Evolutionary conservation across 75 land plant species (phyloP), one percentile per base, ranked within the genome.

Genomic region (Larix kaempferi): DNA sequence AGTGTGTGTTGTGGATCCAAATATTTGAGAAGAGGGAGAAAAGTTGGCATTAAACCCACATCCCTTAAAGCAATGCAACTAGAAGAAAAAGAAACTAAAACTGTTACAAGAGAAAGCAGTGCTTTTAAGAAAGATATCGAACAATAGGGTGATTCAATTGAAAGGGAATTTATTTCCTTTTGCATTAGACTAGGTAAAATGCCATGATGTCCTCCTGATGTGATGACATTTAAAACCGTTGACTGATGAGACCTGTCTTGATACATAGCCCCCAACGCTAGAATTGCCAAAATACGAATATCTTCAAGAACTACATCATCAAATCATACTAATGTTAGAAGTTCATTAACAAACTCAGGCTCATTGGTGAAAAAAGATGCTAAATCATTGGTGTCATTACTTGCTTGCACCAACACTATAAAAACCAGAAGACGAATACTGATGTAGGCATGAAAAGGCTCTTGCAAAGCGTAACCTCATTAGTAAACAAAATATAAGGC

Each of bases 311-410:
- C 88, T 17, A 79, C 81, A 80, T 91, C 94, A 80, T 98, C 98
- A 80, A 74, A 88, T 61, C 89, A 87, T 67, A 95, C 76, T 25
- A 98, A 78, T 6, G 90, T 62, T 26, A 98, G 89, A 49, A 98
- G 84, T 71, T 98, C 99, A 88, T 91, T 90, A 57, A 89, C 82
- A 82, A 91, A 95, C 79, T 95, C 99, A 37, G 99, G 99, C 74
- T 91, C 99, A 79, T 88, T 84, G 44, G 83, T 84, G 78, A 94
- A 95, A 74, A 97, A 97, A 11, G 95, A 83, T 57, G 84, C 80
- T 74, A 97, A 63, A 74, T 94, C 93, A 78, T 92, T 93, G 82
- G 88, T 79, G 82, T 89, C 96, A 81, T 82, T 76, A 74, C 90
- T 87, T 58, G 98, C 87, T 82, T 98, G 99, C 75, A 91, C 87